Percentiles rank a stretch among this genome's conserved stretches.
Evolutionary conservation across 352 stramenopile species (phyloP).

Genomic region (Pythium myriotylum): DNA sequence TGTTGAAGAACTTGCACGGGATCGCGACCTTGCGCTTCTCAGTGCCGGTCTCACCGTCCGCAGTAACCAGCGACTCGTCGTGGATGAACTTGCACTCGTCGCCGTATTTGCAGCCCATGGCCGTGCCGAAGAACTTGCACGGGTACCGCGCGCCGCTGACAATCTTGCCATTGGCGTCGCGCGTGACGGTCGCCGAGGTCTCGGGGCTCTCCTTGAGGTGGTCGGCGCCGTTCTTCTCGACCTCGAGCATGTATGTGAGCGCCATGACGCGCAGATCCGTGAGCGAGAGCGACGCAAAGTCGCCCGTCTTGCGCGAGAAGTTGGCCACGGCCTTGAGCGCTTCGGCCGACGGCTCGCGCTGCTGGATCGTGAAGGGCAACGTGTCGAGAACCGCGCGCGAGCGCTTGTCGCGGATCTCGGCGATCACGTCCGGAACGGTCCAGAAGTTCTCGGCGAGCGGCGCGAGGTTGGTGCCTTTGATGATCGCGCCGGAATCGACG

Average conservation of each 20-base stretch:
- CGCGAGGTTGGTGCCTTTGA: conserved; percentile 82
- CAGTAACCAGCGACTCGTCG: conserved; percentile 39
- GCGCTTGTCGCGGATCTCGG: conserved; percentile 84
- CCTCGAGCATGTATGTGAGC: conserved; percentile 85
- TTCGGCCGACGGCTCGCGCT: conserved; percentile 77
- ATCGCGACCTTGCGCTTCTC: conserved; percentile 68
- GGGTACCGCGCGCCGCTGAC: conserved; percentile 53
- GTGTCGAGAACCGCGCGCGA: conserved; percentile 68
- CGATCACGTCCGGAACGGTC: conserved; percentile 84
- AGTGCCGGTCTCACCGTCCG: conserved; percentile 14
- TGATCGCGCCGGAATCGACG: conserved; percentile 87
- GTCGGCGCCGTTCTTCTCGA: conserved; percentile 64
- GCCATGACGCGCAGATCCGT: conserved; percentile 89
- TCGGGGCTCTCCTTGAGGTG: conserved; percentile 78
- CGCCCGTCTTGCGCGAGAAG: conserved; percentile 85
- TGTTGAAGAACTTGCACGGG: conserved; percentile 78
- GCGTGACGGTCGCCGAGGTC: conserved; percentile 64
- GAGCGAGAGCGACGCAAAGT: conserved; percentile 85
- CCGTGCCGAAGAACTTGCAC: conserved; percentile 81
- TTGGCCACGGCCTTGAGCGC: conserved; percentile 79
- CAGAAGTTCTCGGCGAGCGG: conserved; percentile 86
- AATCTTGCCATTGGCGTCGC: conserved; percentile 69
- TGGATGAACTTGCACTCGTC: conserved; percentile 83
- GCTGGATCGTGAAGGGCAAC: conserved; percentile 77
- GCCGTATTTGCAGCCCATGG: conserved; percentile 84